These are phyloP conservation scores for Ceratocystis lukuohia DNA, from an alignment of 2,329 filamentous ascomycete species.

Conservation along the genomic window DNA sequence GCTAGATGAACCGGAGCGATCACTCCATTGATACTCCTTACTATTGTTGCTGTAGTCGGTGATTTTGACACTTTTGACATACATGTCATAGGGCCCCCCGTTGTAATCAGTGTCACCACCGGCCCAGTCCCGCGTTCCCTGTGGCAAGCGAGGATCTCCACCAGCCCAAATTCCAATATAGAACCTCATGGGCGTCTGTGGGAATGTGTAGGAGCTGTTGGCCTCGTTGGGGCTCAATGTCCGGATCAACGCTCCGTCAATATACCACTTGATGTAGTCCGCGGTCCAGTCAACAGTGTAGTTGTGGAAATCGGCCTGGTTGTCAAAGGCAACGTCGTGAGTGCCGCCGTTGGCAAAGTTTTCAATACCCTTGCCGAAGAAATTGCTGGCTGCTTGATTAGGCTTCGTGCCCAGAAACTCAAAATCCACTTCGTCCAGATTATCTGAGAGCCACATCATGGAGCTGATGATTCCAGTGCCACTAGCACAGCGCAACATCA, in stretches of 20 bases:
- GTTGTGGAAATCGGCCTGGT: conserved; percentile 54
- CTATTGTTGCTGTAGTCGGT: conserved; percentile 45
- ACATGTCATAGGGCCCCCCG: conserved; percentile 59
- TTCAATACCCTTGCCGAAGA: conserved; percentile 61
- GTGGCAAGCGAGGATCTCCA: conserved; percentile 40
- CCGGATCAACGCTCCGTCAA: conserved; percentile 54
- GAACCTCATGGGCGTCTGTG: conserved; percentile 63
- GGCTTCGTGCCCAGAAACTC: conserved; percentile 61
- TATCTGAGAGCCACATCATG: conserved; percentile 71
- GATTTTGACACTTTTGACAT: conserved; percentile 45
- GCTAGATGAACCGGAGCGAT: conserved; percentile 46
- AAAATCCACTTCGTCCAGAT: conserved; percentile 81
- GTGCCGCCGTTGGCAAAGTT: conserved; percentile 49
- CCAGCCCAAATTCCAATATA: conserved; percentile 55
- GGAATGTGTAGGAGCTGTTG: conserved; percentile 50
- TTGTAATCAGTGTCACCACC: conserved; percentile 55
- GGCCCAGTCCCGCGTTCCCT: conserved; percentile 54
- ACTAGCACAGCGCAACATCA: conserved; percentile 60
- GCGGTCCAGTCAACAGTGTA: conserved; percentile 64
- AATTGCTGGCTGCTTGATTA: conserved; percentile 56
- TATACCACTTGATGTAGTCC: conserved; percentile 51
- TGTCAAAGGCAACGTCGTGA: conserved; percentile 39
- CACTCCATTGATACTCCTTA: conserved; percentile 52
- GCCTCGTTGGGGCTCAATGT: conserved; percentile 48
- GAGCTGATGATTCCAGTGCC: conserved; percentile 68